Percentiles rank a stretch among this genome's conserved stretches.
Conservation (phyloP, 305 asterid genomes). For the Solanum hybrid region DNA sequence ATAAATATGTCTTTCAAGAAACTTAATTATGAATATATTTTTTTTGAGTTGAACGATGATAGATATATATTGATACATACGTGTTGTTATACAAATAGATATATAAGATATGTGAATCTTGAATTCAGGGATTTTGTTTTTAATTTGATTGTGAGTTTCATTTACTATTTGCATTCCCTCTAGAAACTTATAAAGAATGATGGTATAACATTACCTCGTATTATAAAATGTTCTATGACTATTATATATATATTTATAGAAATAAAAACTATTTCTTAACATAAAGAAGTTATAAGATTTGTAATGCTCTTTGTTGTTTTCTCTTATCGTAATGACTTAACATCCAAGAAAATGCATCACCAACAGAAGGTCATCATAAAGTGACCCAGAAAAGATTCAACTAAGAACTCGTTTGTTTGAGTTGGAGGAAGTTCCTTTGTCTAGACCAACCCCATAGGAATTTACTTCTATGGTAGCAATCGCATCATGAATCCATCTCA, state of each 20-base stretch:
- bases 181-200: neutral
- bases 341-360: neutral
- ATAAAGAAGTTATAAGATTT: neutral
- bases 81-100: no score
- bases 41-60: neutral
- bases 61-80: neutral
- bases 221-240: neutral
- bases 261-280: no score
- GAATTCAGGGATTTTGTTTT: no score
- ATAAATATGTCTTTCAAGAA: no score
- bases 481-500: neutral
- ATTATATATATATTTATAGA: neutral
- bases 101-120: neutral
- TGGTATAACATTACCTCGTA: neutral
- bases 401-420: neutral
- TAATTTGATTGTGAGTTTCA: neutral
- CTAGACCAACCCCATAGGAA: neutral
- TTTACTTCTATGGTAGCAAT: neutral
- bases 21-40: neutral
- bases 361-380: neutral
- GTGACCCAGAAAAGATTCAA: neutral
- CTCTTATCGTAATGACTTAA: neutral
- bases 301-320: neutral
- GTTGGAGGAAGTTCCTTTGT: neutral
- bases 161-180: neutral